Evolutionary conservation across 2,329 filamentous ascomycete genomes (phyloP).

Genomic region (Phialophora expanda): DNA sequence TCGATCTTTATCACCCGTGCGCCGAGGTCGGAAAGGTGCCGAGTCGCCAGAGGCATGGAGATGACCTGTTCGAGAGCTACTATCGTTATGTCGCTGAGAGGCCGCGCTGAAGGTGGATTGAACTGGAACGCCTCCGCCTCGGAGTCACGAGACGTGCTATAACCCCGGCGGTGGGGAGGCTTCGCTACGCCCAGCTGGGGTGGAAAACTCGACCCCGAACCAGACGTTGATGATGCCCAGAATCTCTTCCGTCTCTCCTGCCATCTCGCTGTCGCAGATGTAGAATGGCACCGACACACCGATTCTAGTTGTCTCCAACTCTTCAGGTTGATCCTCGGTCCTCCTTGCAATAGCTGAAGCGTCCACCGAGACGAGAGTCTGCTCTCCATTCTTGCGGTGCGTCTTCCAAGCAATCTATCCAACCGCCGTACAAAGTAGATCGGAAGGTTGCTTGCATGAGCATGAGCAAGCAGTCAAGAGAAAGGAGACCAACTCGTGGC

Average conservation of each 20-base stretch:
- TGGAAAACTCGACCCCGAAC: not conserved
- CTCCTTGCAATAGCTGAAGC: not conserved
- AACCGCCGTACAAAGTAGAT: not conserved
- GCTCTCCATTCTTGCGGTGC: not conserved
- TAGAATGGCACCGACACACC: not conserved
- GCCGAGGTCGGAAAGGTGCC: slow-evolving; percentile 60
- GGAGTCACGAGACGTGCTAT: not conserved
- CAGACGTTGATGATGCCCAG: not conserved
- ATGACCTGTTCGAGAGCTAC: slow-evolving; percentile 62
- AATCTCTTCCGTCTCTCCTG: not conserved
- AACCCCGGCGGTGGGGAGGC: not conserved
- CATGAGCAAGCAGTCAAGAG: not conserved
- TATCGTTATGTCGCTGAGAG: slow-evolving; percentile 56
- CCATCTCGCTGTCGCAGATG: not conserved
- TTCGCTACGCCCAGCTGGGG: not conserved
- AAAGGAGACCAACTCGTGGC: not conserved
- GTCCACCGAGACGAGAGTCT: not conserved
- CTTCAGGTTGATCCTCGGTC: not conserved
- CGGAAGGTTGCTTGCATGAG: not conserved
- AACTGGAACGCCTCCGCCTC: slow-evolving; percentile 21
- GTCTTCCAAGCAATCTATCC: not conserved
- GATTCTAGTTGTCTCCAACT: not conserved
- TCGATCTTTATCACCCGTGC: slow-evolving; percentile 63
- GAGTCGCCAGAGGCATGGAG: slow-evolving; percentile 60
- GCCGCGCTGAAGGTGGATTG: slow-evolving; percentile 37